A percentile compares a stretch with the other conserved stretches of the same genome.
phyloP scores from a whole-genome alignment of 495 filamentous ascomycete genomes.

The Barbatosphaeria neglecta region DNA sequence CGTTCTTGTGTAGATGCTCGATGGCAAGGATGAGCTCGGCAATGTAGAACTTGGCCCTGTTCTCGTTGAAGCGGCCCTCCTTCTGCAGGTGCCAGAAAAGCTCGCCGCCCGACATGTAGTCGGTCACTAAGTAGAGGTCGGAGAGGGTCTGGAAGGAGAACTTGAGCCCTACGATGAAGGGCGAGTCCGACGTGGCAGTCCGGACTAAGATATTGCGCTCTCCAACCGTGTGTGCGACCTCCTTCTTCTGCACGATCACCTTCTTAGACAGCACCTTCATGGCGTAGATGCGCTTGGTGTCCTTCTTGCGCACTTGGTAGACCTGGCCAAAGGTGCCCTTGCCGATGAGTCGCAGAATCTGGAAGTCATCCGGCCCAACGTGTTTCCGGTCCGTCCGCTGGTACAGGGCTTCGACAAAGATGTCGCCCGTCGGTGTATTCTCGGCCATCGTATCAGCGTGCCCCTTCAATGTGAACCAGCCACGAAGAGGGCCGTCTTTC shows the following conservation, averaged over 20 bases:
- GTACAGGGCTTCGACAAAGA: slow-evolving; percentile 74
- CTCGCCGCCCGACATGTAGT: slow-evolving; percentile 98
- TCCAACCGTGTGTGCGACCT: slow-evolving; percentile 91
- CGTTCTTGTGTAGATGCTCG: slow-evolving; percentile 88
- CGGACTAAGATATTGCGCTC: slow-evolving; percentile 95
- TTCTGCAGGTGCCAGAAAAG: slow-evolving; percentile 98
- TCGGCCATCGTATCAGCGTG: slow-evolving; percentile 42
- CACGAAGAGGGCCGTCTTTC: slow-evolving; percentile 61
- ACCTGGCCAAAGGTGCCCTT: slow-evolving; percentile 99
- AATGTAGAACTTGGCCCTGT: slow-evolving; percentile 96
- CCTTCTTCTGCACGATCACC: slow-evolving; percentile 99
- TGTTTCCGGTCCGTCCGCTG: slow-evolving; percentile 86
- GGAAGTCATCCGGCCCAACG: slow-evolving; percentile 93
- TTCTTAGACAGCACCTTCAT: slow-evolving; percentile 99
- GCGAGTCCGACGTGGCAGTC: slow-evolving; percentile 89
- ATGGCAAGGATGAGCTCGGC: slow-evolving; percentile 93
- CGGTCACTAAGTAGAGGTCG: slow-evolving; percentile 95
- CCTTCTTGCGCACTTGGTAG: slow-evolving; percentile 97
- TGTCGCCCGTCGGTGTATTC: slow-evolving; percentile 70
- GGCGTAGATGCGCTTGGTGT: slow-evolving; percentile 89
- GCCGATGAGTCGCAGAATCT: slow-evolving; percentile 90
- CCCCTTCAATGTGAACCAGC: slow-evolving; percentile 72
- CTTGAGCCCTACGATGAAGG: slow-evolving; percentile 95
- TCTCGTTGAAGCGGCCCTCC: slow-evolving; percentile 90
- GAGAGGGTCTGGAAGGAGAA: slow-evolving; percentile 98